phyloP scores from a whole-genome alignment of 768 basidiomycete species.

The Thelephora ganbajun region DNA sequence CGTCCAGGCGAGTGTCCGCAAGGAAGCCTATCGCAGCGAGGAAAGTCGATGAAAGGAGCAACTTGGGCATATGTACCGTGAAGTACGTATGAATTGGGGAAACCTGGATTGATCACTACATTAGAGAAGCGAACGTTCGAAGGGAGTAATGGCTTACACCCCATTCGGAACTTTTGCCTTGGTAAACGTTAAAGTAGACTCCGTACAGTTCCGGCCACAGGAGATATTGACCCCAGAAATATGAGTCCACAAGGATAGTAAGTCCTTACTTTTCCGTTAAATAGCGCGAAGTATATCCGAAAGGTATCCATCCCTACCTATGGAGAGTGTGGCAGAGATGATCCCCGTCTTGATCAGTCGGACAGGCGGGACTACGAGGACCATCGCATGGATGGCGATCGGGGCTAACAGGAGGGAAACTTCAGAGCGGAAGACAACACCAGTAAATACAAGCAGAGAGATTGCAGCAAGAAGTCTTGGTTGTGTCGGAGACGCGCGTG shows the following conservation, averaged over 20 bases:
- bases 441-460: conserved; percentile 46
- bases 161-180: conserved; percentile 86
- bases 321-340: conserved; percentile 31
- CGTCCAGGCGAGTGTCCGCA: conserved; percentile 33
- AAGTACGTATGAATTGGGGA: conserved; percentile 64
- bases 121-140: not conserved
- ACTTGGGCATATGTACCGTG: conserved; percentile 55
- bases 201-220: conserved; percentile 82
- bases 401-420: conserved; percentile 52
- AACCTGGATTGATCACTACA: conserved; percentile 26
- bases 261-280: conserved; percentile 24
- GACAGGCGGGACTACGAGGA: conserved; percentile 27
- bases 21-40: conserved; percentile 41
- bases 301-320: conserved; percentile 25
- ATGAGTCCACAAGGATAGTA: conserved; percentile 63
- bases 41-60: conserved; percentile 52
- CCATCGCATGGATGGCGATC: conserved; percentile 39
- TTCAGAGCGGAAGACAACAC: conserved; percentile 72
- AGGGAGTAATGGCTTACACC: conserved; percentile 44
- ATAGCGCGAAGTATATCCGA: not conserved
- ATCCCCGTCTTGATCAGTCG: conserved; percentile 35
- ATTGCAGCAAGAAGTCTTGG: conserved; percentile 29
- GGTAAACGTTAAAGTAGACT: conserved; percentile 72
- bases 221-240: conserved; percentile 62
- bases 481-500: conserved; percentile 23